Evolutionary conservation across 495 filamentous ascomycete genomes (phyloP).

Genomic region (Lasiosphaeris hirsuta): DNA sequence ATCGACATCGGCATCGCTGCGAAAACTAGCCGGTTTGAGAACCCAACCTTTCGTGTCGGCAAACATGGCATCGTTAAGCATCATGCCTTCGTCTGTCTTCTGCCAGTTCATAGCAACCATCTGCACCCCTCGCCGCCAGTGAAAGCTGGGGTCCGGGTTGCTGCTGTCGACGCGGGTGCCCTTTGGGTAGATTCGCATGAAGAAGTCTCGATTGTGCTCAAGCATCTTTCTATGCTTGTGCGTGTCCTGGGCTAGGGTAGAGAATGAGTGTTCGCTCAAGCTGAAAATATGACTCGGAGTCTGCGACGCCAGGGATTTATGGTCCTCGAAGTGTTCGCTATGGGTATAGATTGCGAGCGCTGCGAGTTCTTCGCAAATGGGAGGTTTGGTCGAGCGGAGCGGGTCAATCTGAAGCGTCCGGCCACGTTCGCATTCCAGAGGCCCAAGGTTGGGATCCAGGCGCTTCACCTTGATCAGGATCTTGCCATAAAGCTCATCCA

Average conservation of each 20-base stretch:
- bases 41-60: conserved; percentile 78
- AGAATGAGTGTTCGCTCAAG: conserved; percentile 70
- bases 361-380: conserved; percentile 66
- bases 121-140: conserved; percentile 87
- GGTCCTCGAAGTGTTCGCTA: conserved; percentile 71
- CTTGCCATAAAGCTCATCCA: conserved; percentile 68
- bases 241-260: conserved; percentile 51
- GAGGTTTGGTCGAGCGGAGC: conserved; percentile 49
- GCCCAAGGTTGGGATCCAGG: conserved; percentile 38
- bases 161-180: conserved; percentile 75
- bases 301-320: conserved; percentile 51
- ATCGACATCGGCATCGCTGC: conserved; percentile 19
- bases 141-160: conserved; percentile 77
- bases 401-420: conserved; percentile 23
- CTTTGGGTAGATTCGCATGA: conserved; percentile 90
- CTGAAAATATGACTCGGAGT: conserved; percentile 82
- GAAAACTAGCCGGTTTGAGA: conserved; percentile 67
- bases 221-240: conserved; percentile 54
- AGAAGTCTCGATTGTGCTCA: conserved; percentile 71
- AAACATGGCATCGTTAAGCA: conserved; percentile 95
- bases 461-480: conserved; percentile 92
- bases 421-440: conserved; percentile 27
- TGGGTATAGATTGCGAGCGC: conserved; percentile 80
- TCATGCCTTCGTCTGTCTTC: conserved; percentile 82
- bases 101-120: conserved; percentile 97